phyloP scores from a whole-genome alignment of 1,284 basidiomycete species.

The Malassezia brasiliensis region DNA sequence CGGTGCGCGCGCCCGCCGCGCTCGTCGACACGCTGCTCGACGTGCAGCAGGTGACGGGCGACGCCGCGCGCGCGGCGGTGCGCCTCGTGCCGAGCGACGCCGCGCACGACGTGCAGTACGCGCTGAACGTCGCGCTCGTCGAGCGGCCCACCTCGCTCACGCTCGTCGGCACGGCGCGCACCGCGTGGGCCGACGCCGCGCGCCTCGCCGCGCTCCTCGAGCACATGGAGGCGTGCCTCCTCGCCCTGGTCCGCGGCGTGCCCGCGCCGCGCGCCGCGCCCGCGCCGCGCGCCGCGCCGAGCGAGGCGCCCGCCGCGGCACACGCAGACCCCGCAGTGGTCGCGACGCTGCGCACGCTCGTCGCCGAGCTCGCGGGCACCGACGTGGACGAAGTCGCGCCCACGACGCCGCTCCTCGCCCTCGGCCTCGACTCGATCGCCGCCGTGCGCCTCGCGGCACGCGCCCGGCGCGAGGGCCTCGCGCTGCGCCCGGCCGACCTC shows the following conservation, averaged over 20 bases:
- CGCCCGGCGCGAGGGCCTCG: constrained; percentile 23
- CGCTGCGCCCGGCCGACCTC: constrained; percentile 29
- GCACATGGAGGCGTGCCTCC: constrained; percentile 17
- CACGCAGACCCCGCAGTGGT: background rate
- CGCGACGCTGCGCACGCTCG: constrained; percentile 12
- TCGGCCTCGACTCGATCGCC: constrained; percentile 43
- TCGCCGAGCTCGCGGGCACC: constrained; percentile 22
- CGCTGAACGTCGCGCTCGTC: constrained; percentile 34
- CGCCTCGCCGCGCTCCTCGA: constrained; percentile 16
- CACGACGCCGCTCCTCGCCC: constrained; percentile 22
- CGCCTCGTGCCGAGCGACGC: background rate
- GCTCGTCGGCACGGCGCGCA: constrained; percentile 26
- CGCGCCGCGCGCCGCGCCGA: background rate
- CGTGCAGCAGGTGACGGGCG: constrained; percentile 24
- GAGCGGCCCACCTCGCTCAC: constrained; percentile 20
- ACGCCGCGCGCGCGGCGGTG: background rate
- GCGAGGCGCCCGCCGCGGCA: background rate
- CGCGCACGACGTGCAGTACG: constrained; percentile 23
- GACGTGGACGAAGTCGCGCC: constrained; percentile 16
- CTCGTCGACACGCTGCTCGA: constrained; percentile 41
- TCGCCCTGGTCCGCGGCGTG: background rate
- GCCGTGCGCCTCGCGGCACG: constrained; percentile 35
- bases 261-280: background rate
- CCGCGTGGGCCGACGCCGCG: constrained; percentile 11
- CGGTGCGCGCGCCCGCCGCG: constrained; percentile 9